Evolutionary conservation across 2,329 filamentous ascomycete species (phyloP).

Genomic region (Chaetomiaceae sp.): DNA sequence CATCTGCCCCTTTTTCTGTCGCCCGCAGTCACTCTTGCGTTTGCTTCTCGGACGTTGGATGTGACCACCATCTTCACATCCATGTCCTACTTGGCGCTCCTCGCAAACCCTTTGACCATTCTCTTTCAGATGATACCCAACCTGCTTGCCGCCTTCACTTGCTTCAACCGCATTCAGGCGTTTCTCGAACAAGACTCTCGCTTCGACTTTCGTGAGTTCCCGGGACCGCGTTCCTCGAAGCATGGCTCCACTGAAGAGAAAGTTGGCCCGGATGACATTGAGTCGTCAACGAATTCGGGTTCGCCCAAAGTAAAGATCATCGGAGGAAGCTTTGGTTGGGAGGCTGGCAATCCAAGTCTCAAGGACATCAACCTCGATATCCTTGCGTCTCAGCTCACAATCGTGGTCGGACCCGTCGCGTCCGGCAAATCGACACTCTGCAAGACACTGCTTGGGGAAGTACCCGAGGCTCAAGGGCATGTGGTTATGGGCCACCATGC

Average conservation of each 20-base stretch:
- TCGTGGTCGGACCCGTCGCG: conserved; percentile 41
- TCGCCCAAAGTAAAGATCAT: conserved; percentile 12
- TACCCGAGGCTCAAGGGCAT: conserved; percentile 27
- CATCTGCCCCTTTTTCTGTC: conserved; percentile 35
- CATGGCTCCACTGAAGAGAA: neutral
- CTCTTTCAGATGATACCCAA: conserved; percentile 23
- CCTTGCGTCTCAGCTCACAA: conserved; percentile 30
- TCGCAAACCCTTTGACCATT: conserved; percentile 16
- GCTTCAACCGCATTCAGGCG: conserved; percentile 23
- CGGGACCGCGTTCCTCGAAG: neutral
- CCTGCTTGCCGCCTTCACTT: conserved; percentile 20
- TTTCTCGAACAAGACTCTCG: conserved; percentile 30
- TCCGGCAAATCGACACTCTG: conserved; percentile 43
- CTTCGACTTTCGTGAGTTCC: conserved; percentile 26
- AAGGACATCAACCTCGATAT: conserved; percentile 33
- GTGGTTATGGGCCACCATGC: conserved; percentile 21
- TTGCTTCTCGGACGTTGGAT: conserved; percentile 19
- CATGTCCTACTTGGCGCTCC: conserved; percentile 23
- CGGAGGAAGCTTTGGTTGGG: conserved; percentile 23
- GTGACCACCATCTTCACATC: conserved; percentile 20
- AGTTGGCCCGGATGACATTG: neutral
- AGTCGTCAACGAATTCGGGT: neutral
- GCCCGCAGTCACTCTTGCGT: conserved; percentile 31
- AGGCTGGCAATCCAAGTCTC: conserved; percentile 10
- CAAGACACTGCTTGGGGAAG: conserved; percentile 37